Conservation (phyloP, 176 grass and related monocot genomes). For the Stipa capillata region DNA sequence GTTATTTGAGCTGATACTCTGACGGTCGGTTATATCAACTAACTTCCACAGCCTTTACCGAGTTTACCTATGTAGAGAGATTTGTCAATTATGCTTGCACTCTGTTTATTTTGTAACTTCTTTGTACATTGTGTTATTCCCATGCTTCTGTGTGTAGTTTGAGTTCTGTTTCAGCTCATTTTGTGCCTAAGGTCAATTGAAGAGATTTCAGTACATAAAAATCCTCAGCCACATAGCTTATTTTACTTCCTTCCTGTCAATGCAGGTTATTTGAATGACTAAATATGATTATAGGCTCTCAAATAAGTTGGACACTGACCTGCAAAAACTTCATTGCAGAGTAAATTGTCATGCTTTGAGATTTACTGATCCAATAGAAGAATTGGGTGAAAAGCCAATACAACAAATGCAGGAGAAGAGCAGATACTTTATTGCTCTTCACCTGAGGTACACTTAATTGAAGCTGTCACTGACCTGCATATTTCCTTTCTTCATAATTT, state of each 20-base stretch:
- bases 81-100: not conserved
- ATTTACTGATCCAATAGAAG: constrained; percentile 70
- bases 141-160: not conserved
- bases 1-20: not conserved
- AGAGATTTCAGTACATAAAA: not conserved
- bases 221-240: constrained; percentile 8
- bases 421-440: constrained; percentile 82
- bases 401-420: constrained; percentile 60
- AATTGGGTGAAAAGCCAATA: constrained; percentile 52
- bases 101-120: not conserved
- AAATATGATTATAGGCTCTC: constrained; percentile 87
- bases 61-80: not conserved
- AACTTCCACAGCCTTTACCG: not conserved
- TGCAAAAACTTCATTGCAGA: constrained; percentile 78
- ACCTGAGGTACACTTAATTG: constrained; percentile 50
- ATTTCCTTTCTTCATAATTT: not conserved
- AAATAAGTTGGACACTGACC: constrained; percentile 68
- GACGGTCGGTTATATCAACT: not conserved
- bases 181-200: not conserved
- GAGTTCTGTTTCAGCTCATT: not conserved
- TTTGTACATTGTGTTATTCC: not conserved
- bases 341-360: constrained; percentile 71
- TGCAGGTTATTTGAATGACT: constrained; percentile 81
- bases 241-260: constrained; percentile 9
- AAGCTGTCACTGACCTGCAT: not conserved